Evolutionary conservation across 305 asterid species (phyloP).

Genomic region (Nicotiana rustica): DNA sequence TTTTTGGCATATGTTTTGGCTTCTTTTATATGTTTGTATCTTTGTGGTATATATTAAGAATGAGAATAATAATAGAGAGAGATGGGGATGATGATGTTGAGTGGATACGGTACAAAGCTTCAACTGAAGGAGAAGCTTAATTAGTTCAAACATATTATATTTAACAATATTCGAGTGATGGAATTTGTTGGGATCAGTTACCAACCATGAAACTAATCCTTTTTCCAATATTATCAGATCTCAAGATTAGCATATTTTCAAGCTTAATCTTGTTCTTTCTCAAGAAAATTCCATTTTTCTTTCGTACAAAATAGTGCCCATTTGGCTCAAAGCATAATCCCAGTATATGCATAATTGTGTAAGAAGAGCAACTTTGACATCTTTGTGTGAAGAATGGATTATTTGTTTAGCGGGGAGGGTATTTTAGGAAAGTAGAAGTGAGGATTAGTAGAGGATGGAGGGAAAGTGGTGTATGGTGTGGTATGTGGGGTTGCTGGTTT

Average conservation of each 20-base stretch:
- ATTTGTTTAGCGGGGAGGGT: no score
- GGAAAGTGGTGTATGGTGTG: conserved; percentile 48
- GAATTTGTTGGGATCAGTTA: conserved; percentile 61
- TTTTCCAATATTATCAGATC: conserved; percentile 63
- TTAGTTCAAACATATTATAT: neutral
- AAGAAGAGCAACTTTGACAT: neutral
- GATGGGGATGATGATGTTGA: conserved; percentile 46
- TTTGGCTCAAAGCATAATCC: conserved; percentile 30
- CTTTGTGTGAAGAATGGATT: neutral
- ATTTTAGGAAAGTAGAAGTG: conserved; percentile 33
- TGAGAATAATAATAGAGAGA: conserved; percentile 39
- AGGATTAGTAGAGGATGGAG: conserved; percentile 56
- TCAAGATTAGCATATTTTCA: conserved; percentile 59
- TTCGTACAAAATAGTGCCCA: neutral
- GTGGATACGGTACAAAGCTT: conserved; percentile 42
- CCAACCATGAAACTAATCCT: conserved; percentile 48
- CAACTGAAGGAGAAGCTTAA: neutral
- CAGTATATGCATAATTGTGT: conserved; percentile 15
- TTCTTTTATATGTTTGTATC: conserved; percentile 65
- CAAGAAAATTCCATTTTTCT: conserved; percentile 50
- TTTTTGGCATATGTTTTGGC: conserved; percentile 70
- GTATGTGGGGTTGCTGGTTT: conserved; percentile 55
- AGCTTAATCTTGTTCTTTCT: conserved; percentile 44
- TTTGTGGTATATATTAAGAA: conserved; percentile 46
- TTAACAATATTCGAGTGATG: conserved; percentile 30